phyloP scores from a whole-genome alignment of 352 stramenopile genomes.

The Globisporangium paroecandrum region DNA sequence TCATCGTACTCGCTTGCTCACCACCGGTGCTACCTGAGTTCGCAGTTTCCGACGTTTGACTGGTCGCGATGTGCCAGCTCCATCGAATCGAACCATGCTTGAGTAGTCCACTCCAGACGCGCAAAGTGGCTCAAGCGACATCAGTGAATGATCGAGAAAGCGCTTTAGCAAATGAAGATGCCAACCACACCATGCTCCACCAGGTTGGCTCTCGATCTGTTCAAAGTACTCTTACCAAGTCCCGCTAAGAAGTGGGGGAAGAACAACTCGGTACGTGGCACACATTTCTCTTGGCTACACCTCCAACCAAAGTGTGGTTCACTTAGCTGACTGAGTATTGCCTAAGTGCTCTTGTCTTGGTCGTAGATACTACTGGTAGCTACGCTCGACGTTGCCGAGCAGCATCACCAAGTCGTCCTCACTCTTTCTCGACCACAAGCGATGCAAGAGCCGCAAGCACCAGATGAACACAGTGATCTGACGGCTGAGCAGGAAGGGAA shows the following conservation, averaged over 20 bases:
- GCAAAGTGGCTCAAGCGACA: not conserved
- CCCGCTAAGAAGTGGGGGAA: too few species aligned
- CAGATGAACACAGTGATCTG: slow-evolving; percentile 3
- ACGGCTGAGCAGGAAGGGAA: slow-evolving; percentile 12
- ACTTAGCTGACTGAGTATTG: not conserved
- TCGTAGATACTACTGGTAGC: not conserved
- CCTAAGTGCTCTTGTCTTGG: not conserved
- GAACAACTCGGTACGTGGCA: not conserved
- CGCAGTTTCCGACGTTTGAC: not conserved
- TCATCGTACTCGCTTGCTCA: not conserved
- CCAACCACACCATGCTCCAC: not conserved
- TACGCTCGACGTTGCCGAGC: slow-evolving; percentile 7
- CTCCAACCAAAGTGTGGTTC: not conserved
- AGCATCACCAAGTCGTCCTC: slow-evolving; percentile 6
- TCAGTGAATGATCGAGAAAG: not conserved
- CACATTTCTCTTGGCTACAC: not conserved
- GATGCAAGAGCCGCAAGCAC: slow-evolving; percentile 6
- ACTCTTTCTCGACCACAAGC: not conserved
- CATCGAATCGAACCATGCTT: not conserved
- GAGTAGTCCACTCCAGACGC: not conserved
- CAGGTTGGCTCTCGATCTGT: not conserved
- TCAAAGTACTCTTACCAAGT: too few species aligned
- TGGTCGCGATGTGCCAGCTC: not conserved
- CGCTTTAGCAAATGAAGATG: not conserved
- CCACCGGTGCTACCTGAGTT: not conserved